Percentiles rank a stretch among this genome's conserved stretches.
Conservation (phyloP, 2,329 filamentous ascomycete species). For the Akanthomyces muscarius region DNA sequence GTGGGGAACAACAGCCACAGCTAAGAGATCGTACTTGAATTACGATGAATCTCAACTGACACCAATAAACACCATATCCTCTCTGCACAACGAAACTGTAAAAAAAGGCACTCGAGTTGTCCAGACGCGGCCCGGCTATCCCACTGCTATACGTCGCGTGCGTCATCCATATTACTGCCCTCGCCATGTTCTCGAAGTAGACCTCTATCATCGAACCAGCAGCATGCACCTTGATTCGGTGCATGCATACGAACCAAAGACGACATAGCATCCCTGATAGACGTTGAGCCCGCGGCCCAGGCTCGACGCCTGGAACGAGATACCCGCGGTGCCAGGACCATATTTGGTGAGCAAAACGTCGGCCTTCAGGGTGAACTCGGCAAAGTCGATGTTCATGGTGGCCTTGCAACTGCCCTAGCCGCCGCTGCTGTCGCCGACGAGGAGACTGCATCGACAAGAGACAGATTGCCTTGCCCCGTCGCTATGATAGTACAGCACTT, state of each 20-base stretch:
- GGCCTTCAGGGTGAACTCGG: background rate
- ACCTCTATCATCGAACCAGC: background rate
- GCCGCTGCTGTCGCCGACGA: background rate
- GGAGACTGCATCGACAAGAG: background rate
- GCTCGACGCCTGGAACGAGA: background rate
- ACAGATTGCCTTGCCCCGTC: too few relatives aligned
- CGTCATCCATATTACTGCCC: background rate
- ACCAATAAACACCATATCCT: constrained; percentile 19
- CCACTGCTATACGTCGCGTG: background rate
- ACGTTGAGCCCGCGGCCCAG: background rate
- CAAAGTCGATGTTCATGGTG: background rate
- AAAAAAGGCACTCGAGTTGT: background rate
- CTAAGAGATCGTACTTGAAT: too few relatives aligned
- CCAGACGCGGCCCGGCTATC: background rate
- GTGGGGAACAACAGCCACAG: too few relatives aligned
- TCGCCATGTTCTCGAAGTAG: background rate
- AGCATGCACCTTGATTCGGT: background rate
- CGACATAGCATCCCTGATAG: background rate
- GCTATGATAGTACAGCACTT: too few relatives aligned
- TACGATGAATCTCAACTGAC: background rate
- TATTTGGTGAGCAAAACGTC: background rate
- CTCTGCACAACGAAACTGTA: constrained; percentile 17
- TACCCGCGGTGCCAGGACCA: background rate
- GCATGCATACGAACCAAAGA: background rate
- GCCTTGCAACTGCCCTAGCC: background rate